Evolutionary conservation across 129 eudicot species (phyloP).

Genomic region (Pittosporum tobira): DNA sequence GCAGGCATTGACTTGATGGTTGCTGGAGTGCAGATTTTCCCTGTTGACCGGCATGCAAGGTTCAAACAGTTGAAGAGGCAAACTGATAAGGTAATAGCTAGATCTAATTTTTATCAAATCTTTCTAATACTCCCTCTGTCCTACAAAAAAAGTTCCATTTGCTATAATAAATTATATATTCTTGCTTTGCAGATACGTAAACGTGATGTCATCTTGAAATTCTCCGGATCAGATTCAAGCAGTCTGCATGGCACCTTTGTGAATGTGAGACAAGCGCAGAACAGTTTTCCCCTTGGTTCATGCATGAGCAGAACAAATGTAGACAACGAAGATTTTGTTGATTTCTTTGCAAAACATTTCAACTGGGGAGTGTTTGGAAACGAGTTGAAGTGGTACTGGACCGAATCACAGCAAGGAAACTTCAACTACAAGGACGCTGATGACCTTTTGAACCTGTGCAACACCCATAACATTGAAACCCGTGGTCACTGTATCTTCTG

Average conservation of each 20-base stretch:
- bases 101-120: background rate
- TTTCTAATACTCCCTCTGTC: too few species aligned
- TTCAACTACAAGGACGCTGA: constrained; percentile 79
- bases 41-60: constrained; percentile 65
- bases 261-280: constrained; percentile 51
- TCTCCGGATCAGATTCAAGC: constrained; percentile 31
- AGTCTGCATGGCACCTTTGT: constrained; percentile 34
- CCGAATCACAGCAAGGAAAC: constrained; percentile 75
- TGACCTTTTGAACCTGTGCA: constrained; percentile 51
- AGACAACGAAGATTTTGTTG: constrained; percentile 82
- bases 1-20: constrained; percentile 70
- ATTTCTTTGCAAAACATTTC: constrained; percentile 58
- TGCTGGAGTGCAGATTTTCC: constrained; percentile 77
- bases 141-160: too few species aligned
- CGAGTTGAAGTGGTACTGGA: constrained; percentile 96
- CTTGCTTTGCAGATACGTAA: constrained; percentile 66
- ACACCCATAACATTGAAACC: constrained; percentile 46
- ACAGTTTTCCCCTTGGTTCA: constrained; percentile 83
- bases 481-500: constrained; percentile 97
- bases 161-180: background rate
- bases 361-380: constrained; percentile 92
- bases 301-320: constrained; percentile 65
- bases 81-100: constrained; percentile 48
- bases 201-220: constrained; percentile 61
- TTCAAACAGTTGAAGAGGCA: constrained; percentile 51